Conservation (phyloP, 2,329 filamentous ascomycete species). For the Neospermospora avenae region DNA sequence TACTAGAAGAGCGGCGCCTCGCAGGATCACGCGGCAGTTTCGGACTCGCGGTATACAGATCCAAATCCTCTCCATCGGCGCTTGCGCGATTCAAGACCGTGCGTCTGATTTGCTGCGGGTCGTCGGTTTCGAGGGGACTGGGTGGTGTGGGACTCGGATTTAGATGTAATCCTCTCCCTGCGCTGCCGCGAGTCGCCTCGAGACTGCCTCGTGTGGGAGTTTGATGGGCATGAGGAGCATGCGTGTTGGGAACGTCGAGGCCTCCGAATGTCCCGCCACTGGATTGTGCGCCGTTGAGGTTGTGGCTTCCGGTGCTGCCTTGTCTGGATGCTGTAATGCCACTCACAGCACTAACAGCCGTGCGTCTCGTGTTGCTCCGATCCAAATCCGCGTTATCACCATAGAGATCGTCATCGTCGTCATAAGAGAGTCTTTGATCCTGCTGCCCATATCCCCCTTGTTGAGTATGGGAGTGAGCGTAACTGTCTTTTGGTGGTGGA, state of each 20-base stretch:
- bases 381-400: slow-evolving; percentile 17
- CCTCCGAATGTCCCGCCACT: background rate
- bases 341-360: slow-evolving; percentile 23
- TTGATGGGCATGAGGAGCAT: too few relatives aligned
- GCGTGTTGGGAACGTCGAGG: slow-evolving; percentile 4
- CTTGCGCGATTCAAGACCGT: slow-evolving; percentile 9
- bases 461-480: background rate
- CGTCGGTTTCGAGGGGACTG: slow-evolving; percentile 7
- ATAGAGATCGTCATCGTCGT: background rate
- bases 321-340: slow-evolving; percentile 7
- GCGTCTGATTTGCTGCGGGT: slow-evolving; percentile 1
- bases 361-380: slow-evolving; percentile 25
- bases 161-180: background rate
- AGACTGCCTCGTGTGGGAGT: too few relatives aligned
- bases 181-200: too few relatives aligned
- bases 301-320: background rate
- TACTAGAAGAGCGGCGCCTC: too few relatives aligned
- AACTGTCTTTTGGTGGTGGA: slow-evolving; percentile 21
- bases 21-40: slow-evolving; percentile 21
- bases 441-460: background rate
- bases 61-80: slow-evolving; percentile 36
- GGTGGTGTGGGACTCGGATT: slow-evolving; percentile 14
- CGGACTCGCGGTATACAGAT: slow-evolving; percentile 39
- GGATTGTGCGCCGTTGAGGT: background rate
- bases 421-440: slow-evolving; percentile 4